Conservation (phyloP, 352 stramenopile species). For the Phytophthora colocasiae region DNA sequence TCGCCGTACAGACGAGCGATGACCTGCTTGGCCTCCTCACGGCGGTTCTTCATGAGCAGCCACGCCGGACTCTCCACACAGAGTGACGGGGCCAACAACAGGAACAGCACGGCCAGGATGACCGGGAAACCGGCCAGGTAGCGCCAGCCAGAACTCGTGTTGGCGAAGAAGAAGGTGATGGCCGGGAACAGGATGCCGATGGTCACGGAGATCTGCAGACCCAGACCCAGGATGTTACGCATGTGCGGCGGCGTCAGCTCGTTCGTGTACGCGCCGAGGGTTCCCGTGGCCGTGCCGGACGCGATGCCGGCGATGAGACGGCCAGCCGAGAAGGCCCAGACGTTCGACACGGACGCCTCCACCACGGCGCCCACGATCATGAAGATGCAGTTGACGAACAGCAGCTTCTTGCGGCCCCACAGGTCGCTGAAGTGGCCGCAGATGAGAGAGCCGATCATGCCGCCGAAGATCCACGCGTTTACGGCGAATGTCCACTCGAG, state of each 20-base stretch:
- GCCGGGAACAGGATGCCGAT: slow-evolving; percentile 32
- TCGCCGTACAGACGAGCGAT: slow-evolving; percentile 35
- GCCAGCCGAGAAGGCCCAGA: slow-evolving; percentile 27
- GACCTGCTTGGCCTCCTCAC: slow-evolving; percentile 19
- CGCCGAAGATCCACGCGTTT: slow-evolving; percentile 56
- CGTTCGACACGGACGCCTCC: slow-evolving; percentile 28
- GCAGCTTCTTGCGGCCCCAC: slow-evolving; percentile 35
- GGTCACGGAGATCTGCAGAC: slow-evolving; percentile 33
- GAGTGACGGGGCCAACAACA: slow-evolving; percentile 42
- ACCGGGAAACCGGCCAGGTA: slow-evolving; percentile 45
- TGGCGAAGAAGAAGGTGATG: slow-evolving; percentile 25
- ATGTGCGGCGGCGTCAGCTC: slow-evolving; percentile 22
- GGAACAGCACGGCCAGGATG: slow-evolving; percentile 37
- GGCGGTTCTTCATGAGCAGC: slow-evolving; percentile 18
- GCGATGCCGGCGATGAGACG: slow-evolving; percentile 18
- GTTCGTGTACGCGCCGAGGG: slow-evolving; percentile 24
- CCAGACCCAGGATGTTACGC: slow-evolving; percentile 35
- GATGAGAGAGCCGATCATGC: slow-evolving; percentile 53
- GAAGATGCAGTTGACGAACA: slow-evolving; percentile 38
- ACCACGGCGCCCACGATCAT: slow-evolving; percentile 42
- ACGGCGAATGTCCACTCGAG: slow-evolving; percentile 29
- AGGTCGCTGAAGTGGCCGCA: slow-evolving; percentile 41
- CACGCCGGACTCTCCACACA: slow-evolving; percentile 52
- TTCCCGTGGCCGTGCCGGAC: slow-evolving; percentile 19
- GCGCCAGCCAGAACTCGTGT: slow-evolving; percentile 19